Base-by-base conservation (phyloP, 1,284 basidiomycete species). In the Cryptococcus hybrid region DNA sequence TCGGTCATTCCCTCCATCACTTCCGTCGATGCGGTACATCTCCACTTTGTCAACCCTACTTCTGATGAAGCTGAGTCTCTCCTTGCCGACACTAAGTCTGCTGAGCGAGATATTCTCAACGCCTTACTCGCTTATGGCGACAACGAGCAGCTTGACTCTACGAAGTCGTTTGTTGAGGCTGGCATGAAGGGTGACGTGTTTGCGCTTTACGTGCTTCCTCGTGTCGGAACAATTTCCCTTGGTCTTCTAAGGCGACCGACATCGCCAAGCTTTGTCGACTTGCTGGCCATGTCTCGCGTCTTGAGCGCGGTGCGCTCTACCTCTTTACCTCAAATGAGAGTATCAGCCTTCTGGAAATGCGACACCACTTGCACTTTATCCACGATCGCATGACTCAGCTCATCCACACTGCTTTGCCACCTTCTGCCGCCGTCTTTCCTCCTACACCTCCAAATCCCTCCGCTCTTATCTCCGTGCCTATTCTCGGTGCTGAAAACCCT, bases 221-320 rank as follows among this genome's bases (percentile, higher is more conserved):
- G 92, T 60, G 82, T 82, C 8, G 88, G 87, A 3, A 88, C 88
- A 38, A 87, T 92, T 72, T 90, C 89, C 90, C 95, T 1, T 98
- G 95, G 95, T 96, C 93, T 7, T 93, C 90, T 79, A 98, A 98
- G 78, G 95, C 95, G 2, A 96, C 94, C 2, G 93, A 98, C 73
- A 98, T 98, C 59, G 85, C 92, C n/a, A 79, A 81, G 24, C 86
- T 94, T 61, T 98, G 95, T 79, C 88, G 86, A 51, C 84, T 98
- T 6, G 84, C 82, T 7, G 73, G 80, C 4, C 80, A 86, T 58
- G 81, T 98, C 52, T 82, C 86, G 62, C 84, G 95, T 47, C 79
- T 97, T 57, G 95, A 98, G 75, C 86, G 93, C 30, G 92, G 93
- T 3, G 76, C 87, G 15, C 85, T 85, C 4, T 94, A 86, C 75